Percentiles rank a stretch among this genome's conserved stretches.
Conservation (phyloP, 768 basidiomycete genomes). For the Boletus edulis region DNA sequence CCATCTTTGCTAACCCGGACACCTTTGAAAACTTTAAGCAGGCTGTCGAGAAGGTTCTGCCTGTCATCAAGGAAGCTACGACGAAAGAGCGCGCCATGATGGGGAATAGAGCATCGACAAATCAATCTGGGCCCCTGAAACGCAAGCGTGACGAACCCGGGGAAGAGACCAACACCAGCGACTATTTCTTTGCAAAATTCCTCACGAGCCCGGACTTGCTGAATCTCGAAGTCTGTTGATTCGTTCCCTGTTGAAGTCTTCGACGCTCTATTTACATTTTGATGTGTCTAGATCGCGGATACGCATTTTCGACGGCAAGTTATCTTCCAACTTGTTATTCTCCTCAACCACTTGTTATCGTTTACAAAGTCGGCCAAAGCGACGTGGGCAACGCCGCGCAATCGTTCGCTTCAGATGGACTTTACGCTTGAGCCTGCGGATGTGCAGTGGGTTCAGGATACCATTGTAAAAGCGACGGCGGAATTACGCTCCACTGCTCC, state of each 20-base stretch:
- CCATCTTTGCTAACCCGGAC: conserved; percentile 55
- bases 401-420: conserved; percentile 81
- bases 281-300: conserved; percentile 67
- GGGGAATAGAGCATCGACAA: conserved; percentile 58
- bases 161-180: conserved; percentile 49
- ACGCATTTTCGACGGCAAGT: conserved; percentile 92
- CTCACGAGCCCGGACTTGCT: conserved; percentile 84
- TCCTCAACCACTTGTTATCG: conserved; percentile 70
- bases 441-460: conserved; percentile 76
- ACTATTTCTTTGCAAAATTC: conserved; percentile 95
- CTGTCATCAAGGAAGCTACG: conserved; percentile 81
- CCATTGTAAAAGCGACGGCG: conserved; percentile 49
- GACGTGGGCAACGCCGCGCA: conserved; percentile 58
- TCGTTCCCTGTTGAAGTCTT: background rate
- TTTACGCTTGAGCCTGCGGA: conserved; percentile 70
- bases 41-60: conserved; percentile 68
- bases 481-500: conserved; percentile 74
- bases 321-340: conserved; percentile 78
- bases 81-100: conserved; percentile 87
- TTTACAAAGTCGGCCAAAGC: conserved; percentile 70
- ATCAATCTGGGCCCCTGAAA: conserved; percentile 44
- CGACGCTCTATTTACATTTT: conserved; percentile 9
- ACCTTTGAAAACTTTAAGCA: conserved; percentile 66
- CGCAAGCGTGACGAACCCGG: conserved; percentile 67
- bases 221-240: conserved; percentile 71